These are phyloP conservation scores for Chernovozyma aurita DNA, from an alignment of 1,139 yeast species.

Conservation along the genomic window DNA sequence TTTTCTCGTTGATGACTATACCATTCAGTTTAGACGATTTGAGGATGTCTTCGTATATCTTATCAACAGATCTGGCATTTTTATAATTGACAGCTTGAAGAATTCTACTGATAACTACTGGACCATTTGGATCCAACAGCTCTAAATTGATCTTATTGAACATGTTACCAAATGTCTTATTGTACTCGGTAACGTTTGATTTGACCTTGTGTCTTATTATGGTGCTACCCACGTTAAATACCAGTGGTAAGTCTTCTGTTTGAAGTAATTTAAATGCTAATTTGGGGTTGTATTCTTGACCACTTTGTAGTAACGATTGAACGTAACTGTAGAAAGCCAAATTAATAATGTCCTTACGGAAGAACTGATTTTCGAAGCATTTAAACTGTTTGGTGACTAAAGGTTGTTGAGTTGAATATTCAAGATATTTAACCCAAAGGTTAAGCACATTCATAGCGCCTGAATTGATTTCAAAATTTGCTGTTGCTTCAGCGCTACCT, in stretches of 20 bases:
- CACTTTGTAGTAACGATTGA: conserved; percentile 24
- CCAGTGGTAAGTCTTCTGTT: conserved; percentile 21
- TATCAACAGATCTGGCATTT: conserved; percentile 18
- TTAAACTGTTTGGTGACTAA: background rate
- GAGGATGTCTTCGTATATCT: conserved; percentile 22
- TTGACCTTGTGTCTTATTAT: conserved; percentile 3
- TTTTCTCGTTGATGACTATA: conserved; percentile 24
- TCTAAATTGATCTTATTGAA: conserved; percentile 9
- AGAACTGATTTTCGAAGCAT: conserved; percentile 4
- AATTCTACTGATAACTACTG: conserved; percentile 19
- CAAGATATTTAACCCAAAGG: conserved; percentile 33
- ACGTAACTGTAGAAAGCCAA: conserved; percentile 34
- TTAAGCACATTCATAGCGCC: conserved; percentile 23
- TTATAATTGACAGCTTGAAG: conserved; percentile 17
- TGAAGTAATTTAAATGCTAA: conserved; percentile 30
- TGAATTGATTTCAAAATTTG: conserved; percentile 10
- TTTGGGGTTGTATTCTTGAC: conserved; percentile 18
- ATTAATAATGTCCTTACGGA: conserved; percentile 15
- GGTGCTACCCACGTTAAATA: conserved; percentile 15
- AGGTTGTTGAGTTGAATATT: conserved; percentile 15
- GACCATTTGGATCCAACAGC: conserved; percentile 35
- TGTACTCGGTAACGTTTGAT: conserved; percentile 2
- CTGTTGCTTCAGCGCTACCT: conserved; percentile 1
- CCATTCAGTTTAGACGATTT: conserved; percentile 20
- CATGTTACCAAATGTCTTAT: conserved; percentile 4